Conservation (phyloP, 306 rosid species). For the Dryas octopetala region DNA sequence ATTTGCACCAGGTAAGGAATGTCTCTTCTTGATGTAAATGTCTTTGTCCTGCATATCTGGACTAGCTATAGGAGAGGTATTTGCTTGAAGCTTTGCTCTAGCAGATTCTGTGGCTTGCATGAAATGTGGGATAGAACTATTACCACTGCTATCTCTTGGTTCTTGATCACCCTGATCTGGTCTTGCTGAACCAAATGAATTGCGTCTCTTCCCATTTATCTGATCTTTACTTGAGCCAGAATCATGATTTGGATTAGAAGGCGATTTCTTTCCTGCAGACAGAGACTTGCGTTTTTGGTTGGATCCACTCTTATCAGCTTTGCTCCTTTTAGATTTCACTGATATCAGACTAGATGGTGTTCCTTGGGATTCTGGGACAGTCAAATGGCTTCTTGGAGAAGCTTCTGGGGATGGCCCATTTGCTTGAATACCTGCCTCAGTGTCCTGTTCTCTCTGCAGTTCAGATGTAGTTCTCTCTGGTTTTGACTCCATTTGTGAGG, state of each 20-base stretch:
- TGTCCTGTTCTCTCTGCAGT: slow-evolving; percentile 35
- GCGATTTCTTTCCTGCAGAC: slow-evolving; percentile 59
- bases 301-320: slow-evolving; percentile 53
- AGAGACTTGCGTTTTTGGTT: slow-evolving; percentile 39
- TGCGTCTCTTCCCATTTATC: slow-evolving; percentile 61
- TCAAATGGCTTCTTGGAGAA: slow-evolving; percentile 74
- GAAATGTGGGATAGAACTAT: slow-evolving; percentile 73
- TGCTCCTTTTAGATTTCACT: slow-evolving; percentile 43
- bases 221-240: slow-evolving; percentile 71
- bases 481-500: slow-evolving; percentile 34
- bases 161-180: slow-evolving; percentile 68
- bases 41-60: slow-evolving; percentile 88
- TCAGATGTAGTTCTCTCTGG: slow-evolving; percentile 43
- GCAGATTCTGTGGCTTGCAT: slow-evolving; percentile 99
- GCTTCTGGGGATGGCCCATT: slow-evolving; percentile 58
- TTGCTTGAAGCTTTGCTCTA: slow-evolving; percentile 76
- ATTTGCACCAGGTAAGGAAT: slow-evolving; percentile 78
- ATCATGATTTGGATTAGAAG: slow-evolving; percentile 51
- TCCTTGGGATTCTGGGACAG: slow-evolving; percentile 78
- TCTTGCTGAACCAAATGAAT: slow-evolving; percentile 64
- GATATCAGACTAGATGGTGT: slow-evolving; percentile 95
- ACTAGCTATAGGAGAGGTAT: slow-evolving; percentile 83
- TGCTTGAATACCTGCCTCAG: slow-evolving; percentile 38
- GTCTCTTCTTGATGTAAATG: slow-evolving; percentile 66
- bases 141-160: slow-evolving; percentile 55